Conservation (phyloP, 176 grass and related monocot genomes). For the Saccharum officinarum region DNA sequence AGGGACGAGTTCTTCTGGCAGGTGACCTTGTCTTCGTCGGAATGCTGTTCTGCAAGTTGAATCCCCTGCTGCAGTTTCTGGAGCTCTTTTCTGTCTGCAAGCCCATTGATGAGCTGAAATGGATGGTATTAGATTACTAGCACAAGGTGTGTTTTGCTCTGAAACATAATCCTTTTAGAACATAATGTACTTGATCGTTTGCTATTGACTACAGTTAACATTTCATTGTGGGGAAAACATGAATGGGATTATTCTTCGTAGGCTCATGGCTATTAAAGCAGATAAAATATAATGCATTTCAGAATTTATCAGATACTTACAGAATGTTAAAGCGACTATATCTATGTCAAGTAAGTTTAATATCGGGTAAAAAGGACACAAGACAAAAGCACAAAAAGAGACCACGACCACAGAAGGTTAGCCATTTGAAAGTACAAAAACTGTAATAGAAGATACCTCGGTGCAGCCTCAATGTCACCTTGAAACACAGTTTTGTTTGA, state of each 20-base stretch:
- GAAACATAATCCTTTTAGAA: not conserved
- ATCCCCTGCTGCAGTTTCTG: not conserved
- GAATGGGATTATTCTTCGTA: not conserved
- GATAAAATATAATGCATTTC: not conserved
- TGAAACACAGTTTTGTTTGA: conserved; percentile 40
- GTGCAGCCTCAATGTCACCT: conserved; percentile 11
- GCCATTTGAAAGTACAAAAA: not conserved
- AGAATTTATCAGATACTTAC: not conserved
- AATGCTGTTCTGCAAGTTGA: conserved; percentile 1
- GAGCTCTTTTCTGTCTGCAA: not conserved
- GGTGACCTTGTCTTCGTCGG: conserved; percentile 15
- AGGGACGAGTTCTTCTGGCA: not conserved
- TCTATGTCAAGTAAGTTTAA: not conserved
- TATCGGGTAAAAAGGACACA: not conserved
- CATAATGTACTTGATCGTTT: not conserved
- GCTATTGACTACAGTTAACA: not conserved
- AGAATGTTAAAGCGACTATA: not conserved
- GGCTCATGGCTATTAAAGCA: not conserved
- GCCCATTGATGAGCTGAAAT: conserved; percentile 22
- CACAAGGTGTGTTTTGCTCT: not conserved
- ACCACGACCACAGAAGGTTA: not conserved
- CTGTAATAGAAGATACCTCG: conserved; percentile 39
- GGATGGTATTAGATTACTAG: not conserved
- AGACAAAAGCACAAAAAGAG: not conserved
- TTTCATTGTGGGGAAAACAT: not conserved